phyloP scores from a whole-genome alignment of 257 asterid genomes.

The Primulina huaijiensis region DNA sequence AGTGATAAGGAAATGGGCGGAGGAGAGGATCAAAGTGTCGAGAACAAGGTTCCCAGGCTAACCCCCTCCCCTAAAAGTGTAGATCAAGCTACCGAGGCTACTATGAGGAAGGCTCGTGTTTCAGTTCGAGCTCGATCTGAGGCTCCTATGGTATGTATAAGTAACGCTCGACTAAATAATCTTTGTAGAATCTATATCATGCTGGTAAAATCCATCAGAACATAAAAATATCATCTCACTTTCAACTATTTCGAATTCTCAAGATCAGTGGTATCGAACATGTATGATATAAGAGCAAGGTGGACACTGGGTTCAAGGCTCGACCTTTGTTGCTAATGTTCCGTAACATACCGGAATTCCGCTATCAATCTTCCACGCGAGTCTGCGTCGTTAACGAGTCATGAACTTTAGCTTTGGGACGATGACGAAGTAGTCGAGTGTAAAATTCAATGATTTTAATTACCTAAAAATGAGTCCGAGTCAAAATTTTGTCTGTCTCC shows the following conservation, averaged over 20 bases:
- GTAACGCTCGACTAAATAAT: neutral
- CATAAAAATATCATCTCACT: neutral
- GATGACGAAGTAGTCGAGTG: neutral
- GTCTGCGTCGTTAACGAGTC: no score
- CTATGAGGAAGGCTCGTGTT: constrained; percentile 97
- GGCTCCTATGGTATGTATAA: constrained; percentile 64
- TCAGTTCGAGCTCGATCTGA: constrained; percentile 92
- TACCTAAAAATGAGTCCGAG: neutral
- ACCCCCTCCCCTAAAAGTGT: constrained; percentile 35
- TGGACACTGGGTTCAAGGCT: no score
- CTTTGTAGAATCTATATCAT: neutral
- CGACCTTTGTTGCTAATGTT: no score
- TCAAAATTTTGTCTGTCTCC: neutral
- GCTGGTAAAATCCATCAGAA: neutral
- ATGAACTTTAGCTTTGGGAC: neutral
- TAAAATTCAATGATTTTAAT: no score
- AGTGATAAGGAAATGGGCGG: constrained; percentile 32
- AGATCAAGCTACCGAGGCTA: constrained; percentile 86
- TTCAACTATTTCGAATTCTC: neutral
- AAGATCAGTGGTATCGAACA: no score
- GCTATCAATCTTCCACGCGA: no score
- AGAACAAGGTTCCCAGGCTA: constrained; percentile 47
- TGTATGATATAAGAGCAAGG: no score
- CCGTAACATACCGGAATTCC: no score
- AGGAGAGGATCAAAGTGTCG: constrained; percentile 44